Evolutionary conservation across 2,329 filamentous ascomycete genomes (phyloP).

Genomic region (Venturia effusa): DNA sequence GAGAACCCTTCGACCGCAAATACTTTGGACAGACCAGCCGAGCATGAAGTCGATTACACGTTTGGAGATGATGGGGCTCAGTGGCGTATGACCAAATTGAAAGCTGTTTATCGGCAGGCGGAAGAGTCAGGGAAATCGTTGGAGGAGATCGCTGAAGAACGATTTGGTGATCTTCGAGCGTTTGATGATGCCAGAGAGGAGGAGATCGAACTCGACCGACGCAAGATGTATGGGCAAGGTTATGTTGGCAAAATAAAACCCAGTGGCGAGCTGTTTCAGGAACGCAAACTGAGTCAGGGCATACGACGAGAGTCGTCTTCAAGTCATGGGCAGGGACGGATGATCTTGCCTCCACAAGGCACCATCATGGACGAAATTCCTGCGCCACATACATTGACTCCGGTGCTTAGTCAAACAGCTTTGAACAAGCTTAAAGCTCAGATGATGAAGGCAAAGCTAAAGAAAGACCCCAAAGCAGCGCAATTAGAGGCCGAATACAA

Average conservation of each 20-base stretch:
- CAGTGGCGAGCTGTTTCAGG: slow-evolving; percentile 72
- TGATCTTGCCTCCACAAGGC: slow-evolving; percentile 14
- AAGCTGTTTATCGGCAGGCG: slow-evolving; percentile 69
- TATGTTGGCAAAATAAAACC: slow-evolving; percentile 81
- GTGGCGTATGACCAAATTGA: slow-evolving; percentile 95
- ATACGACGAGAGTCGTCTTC: slow-evolving; percentile 11
- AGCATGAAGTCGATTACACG: slow-evolving; percentile 62
- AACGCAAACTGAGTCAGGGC: slow-evolving; percentile 48
- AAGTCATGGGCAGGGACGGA: slow-evolving; percentile 2
- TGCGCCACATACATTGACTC: slow-evolving; percentile 43
- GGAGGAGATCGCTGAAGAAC: slow-evolving; percentile 73
- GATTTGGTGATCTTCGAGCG: slow-evolving; percentile 68
- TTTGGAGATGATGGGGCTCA: slow-evolving; percentile 85
- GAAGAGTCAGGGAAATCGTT: slow-evolving; percentile 61
- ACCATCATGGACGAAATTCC: slow-evolving; percentile 41
- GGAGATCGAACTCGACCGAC: slow-evolving; percentile 76
- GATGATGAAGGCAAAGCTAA: slow-evolving; percentile 91
- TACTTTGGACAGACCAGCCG: slow-evolving; percentile 30
- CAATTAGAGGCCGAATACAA: slow-evolving; percentile 79
- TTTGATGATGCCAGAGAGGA: slow-evolving; percentile 94
- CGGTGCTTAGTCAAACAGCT: slow-evolving; percentile 60
- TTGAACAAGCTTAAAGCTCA: slow-evolving; percentile 86
- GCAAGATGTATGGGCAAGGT: slow-evolving; percentile 70
- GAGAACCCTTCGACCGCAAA: slow-evolving; percentile 39
- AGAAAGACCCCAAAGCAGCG: slow-evolving; percentile 61